phyloP scores from a whole-genome alignment of 176 grass and related monocot species.

The Triticum dicoccoides region DNA sequence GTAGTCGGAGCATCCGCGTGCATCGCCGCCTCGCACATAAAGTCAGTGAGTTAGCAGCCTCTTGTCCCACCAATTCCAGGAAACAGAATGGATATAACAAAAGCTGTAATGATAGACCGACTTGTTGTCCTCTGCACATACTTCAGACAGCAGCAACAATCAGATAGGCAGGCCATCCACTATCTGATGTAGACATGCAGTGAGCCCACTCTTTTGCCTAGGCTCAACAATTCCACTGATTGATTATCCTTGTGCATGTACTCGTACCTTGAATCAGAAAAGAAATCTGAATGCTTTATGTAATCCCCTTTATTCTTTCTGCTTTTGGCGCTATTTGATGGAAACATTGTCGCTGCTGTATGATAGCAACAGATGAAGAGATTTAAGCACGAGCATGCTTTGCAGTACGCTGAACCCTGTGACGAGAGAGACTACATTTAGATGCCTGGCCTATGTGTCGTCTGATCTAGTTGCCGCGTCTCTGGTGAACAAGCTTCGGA shows the following conservation, averaged over 20 bases:
- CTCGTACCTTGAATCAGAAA: slow-evolving; percentile 7
- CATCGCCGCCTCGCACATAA: neutral
- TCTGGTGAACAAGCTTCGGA: neutral
- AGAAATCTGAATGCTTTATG: slow-evolving; percentile 16
- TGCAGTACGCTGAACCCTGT: neutral
- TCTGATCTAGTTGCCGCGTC: neutral
- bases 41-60: neutral
- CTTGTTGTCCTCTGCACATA: neutral
- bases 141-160: slow-evolving; percentile 30
- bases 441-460: neutral
- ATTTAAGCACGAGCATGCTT: neutral
- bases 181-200: slow-evolving; percentile 25
- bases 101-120: slow-evolving; percentile 13
- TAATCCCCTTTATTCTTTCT: slow-evolving; percentile 19
- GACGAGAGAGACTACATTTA: slow-evolving; percentile 17
- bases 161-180: slow-evolving; percentile 13
- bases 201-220: neutral
- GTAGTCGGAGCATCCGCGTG: neutral
- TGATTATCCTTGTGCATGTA: neutral
- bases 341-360: slow-evolving; percentile 12
- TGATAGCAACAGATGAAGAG: slow-evolving; percentile 23
- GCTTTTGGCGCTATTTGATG: slow-evolving; percentile 26
- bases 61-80: neutral
- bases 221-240: neutral
- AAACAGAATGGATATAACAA: neutral